Percentiles rank a stretch among this genome's conserved stretches.
Conservation (phyloP, 345 rosid genomes). For the Diplotaxis tenuifolia region DNA sequence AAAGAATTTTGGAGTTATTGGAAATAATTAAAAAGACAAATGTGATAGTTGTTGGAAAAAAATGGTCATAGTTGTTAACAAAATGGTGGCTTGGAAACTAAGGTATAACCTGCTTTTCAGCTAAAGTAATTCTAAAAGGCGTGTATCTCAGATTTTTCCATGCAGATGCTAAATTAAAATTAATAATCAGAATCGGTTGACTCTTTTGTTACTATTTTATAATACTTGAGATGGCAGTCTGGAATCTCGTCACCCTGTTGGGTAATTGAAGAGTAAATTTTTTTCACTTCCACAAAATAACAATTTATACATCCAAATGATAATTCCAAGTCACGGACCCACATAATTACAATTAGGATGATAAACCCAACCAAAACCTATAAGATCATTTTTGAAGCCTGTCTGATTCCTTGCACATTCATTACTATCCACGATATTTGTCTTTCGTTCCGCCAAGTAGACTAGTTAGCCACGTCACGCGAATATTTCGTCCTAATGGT, state of each 20-base stretch:
- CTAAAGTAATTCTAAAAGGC: conserved; percentile 2
- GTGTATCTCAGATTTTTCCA: conserved; percentile 22
- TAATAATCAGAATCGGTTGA: conserved; percentile 25
- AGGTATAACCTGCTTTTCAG: conserved; percentile 26
- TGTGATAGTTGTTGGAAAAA: no score
- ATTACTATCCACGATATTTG: conserved; percentile 21
- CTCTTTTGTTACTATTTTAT: conserved; percentile 35
- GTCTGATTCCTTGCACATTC: conserved; percentile 10
- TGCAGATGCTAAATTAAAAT: conserved; percentile 6
- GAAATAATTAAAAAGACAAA: no score
- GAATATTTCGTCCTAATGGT: conserved; percentile 15
- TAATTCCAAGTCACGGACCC: no score
- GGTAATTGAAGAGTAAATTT: neutral
- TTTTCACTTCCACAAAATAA: neutral
- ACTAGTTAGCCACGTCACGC: conserved; percentile 34
- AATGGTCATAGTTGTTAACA: conserved; percentile 25
- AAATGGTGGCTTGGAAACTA: conserved; percentile 33
- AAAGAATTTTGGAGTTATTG: no score
- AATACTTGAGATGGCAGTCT: conserved; percentile 25
- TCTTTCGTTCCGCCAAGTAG: conserved; percentile 29
- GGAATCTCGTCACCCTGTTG: conserved; percentile 6
- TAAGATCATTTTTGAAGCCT: neutral
- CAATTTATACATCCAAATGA: no score
- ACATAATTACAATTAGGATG: neutral
- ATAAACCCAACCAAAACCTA: neutral